Percentiles rank a stretch among this genome's conserved stretches.
Conservation (phyloP, 352 stramenopile species). For the Pythium phragmitis region DNA sequence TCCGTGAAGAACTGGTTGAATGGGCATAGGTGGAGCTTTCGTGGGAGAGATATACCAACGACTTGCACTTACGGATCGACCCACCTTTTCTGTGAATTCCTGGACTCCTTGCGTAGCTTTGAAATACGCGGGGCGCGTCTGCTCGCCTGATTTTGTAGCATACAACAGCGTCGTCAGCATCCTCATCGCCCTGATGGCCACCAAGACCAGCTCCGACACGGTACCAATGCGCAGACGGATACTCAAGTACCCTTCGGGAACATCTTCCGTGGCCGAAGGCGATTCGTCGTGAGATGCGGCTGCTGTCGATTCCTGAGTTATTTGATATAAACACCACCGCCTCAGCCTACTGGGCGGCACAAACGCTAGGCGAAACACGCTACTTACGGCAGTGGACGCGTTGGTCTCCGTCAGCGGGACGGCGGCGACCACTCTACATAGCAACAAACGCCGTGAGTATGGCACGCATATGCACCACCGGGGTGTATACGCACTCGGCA, state of each 20-base stretch:
- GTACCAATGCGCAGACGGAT: constrained; percentile 59
- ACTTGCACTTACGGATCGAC: constrained; percentile 2
- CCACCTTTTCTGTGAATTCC: constrained; percentile 53
- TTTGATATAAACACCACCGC: neutral
- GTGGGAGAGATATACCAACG: neutral
- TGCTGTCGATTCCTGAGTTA: neutral
- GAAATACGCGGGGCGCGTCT: constrained; percentile 54
- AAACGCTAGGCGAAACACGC: neutral
- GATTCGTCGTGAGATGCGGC: neutral
- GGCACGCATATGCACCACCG: neutral
- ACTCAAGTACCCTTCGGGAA: constrained; percentile 47
- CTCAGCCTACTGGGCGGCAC: neutral
- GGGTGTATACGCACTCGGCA: constrained; percentile 44
- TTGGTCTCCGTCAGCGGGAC: constrained; percentile 22
- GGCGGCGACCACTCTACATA: constrained; percentile 43
- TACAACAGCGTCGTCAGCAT: neutral
- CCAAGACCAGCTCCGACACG: neutral
- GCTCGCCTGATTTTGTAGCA: constrained; percentile 35
- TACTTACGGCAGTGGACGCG: neutral
- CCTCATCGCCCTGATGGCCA: too few species aligned
- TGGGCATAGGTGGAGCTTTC: neutral
- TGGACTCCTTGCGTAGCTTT: constrained; percentile 65
- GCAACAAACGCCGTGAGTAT: neutral
- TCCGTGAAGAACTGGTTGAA: constrained; percentile 59
- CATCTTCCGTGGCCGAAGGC: constrained; percentile 1